These are phyloP conservation scores for Termitomyces sp. DNA, from an alignment of 768 basidiomycete genomes.

Conservation along the genomic window DNA sequence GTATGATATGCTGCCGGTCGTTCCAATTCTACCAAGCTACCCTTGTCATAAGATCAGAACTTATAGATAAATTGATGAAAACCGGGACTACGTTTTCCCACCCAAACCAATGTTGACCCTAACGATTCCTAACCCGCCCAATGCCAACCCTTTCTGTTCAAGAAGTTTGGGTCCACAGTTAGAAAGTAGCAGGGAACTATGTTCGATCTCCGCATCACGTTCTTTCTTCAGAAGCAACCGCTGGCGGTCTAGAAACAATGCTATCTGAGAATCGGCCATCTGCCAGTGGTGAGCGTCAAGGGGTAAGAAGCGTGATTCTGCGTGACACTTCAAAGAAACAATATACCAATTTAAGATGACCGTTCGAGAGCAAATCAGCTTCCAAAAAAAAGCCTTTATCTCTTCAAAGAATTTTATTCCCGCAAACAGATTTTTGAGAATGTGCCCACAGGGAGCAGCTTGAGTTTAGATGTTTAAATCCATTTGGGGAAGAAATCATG, in stretches of 20 bases:
- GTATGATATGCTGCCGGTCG: constrained; percentile 77
- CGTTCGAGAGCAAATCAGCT: too few relatives aligned
- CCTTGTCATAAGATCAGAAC: constrained; percentile 26
- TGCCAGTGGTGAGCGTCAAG: too few relatives aligned
- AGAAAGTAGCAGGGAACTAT: constrained; percentile 71
- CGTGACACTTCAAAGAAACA: too few relatives aligned
- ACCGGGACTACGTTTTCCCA: constrained; percentile 73
- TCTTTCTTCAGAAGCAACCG: constrained; percentile 63
- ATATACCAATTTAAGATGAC: too few relatives aligned
- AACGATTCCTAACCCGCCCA: constrained; percentile 67
- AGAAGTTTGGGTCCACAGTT: constrained; percentile 80
- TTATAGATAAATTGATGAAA: neutral
- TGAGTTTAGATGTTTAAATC: too few relatives aligned
- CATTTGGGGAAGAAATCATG: too few relatives aligned
- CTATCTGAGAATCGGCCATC: constrained; percentile 33
- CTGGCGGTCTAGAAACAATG: constrained; percentile 64
- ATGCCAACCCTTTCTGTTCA: constrained; percentile 82
- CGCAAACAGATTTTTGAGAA: too few relatives aligned
- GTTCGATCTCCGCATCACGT: constrained; percentile 79
- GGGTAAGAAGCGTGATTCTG: too few relatives aligned
- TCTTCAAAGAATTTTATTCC: too few relatives aligned
- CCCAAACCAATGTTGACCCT: constrained; percentile 82
- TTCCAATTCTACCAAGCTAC: constrained; percentile 82
- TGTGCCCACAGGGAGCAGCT: too few relatives aligned
- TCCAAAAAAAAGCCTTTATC: too few relatives aligned